Conservation (phyloP, 495 filamentous ascomycete genomes). For the Halenospora varia region DNA sequence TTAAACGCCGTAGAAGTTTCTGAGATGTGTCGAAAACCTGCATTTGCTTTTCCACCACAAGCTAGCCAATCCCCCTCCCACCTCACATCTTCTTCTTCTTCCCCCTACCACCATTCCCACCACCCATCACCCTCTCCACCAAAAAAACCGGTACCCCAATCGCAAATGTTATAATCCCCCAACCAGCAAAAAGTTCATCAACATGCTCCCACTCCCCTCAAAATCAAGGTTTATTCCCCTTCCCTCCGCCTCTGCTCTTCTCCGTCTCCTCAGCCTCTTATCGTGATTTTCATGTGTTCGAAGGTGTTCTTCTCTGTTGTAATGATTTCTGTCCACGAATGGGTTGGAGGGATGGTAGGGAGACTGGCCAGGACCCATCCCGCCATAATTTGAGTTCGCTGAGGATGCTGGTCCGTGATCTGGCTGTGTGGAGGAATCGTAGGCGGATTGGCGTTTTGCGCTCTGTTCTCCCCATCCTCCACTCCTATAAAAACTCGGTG, state of each 20-base stretch:
- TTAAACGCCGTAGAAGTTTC: no score
- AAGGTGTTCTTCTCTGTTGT: conserved; percentile 64
- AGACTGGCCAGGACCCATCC: conserved; percentile 43
- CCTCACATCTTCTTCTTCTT: neutral
- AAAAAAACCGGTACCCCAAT: conserved; percentile 32
- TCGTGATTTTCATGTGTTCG: conserved; percentile 58
- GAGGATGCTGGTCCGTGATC: neutral
- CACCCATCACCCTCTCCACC: conserved; percentile 23
- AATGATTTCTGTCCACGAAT: no score
- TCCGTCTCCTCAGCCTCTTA: conserved; percentile 40
- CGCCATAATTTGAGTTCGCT: conserved; percentile 15
- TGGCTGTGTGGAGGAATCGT: conserved; percentile 14
- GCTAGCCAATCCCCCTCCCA: neutral
- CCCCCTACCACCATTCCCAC: conserved; percentile 11
- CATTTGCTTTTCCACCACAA: no score
- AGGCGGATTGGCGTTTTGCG: conserved; percentile 43
- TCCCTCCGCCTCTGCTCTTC: conserved; percentile 9
- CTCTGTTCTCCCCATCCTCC: conserved; percentile 65
- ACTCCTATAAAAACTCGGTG: conserved; percentile 79
- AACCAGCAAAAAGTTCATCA: conserved; percentile 37
- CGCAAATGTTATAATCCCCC: conserved; percentile 35
- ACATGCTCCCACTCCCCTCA: conserved; percentile 10
- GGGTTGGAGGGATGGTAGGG: conserved; percentile 33
- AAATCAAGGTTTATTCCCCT: neutral
- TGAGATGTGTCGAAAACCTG: no score